These are phyloP conservation scores for Fomitopsis palustris DNA, from an alignment of 1,284 basidiomycete species.

Conservation along the genomic window DNA sequence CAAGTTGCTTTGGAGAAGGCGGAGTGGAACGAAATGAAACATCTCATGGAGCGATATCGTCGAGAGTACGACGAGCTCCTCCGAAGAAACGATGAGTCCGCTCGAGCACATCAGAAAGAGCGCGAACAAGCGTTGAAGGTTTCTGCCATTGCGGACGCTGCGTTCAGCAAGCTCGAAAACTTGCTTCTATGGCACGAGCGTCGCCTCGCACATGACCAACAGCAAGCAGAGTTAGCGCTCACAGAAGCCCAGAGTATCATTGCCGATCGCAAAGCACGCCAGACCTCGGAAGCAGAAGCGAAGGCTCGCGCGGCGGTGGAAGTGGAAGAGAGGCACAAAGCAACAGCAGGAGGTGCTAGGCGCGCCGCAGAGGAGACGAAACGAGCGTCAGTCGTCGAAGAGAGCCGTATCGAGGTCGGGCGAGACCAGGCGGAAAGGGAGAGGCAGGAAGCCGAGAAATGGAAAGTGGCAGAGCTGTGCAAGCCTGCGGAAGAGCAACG, in stretches of 20 bases:
- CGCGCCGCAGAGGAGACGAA: conserved; percentile 1
- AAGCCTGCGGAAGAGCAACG: neutral
- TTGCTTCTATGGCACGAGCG: conserved; percentile 12
- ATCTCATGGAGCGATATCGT: conserved; percentile 10
- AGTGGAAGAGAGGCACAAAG: neutral
- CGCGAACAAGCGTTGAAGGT: conserved; percentile 16
- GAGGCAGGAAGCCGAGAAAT: neutral
- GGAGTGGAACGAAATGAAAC: conserved; percentile 10
- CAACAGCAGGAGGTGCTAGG: neutral
- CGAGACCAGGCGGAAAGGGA: neutral
- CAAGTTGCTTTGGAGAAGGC: conserved; percentile 7
- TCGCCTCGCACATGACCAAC: conserved; percentile 13
- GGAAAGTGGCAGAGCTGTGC: neutral
- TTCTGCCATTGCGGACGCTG: conserved; percentile 9
- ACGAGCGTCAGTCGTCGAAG: neutral
- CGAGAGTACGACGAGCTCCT: conserved; percentile 17
- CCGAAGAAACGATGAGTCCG: conserved; percentile 17
- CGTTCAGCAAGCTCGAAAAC: conserved; percentile 12
- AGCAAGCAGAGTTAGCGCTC: conserved; percentile 5
- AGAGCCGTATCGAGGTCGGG: neutral
- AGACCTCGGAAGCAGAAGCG: neutral
- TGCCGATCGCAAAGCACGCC: conserved; percentile 1
- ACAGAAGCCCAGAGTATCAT: conserved; percentile 4
- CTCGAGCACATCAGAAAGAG: conserved; percentile 16
- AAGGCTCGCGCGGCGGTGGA: neutral